phyloP scores from a whole-genome alignment of 805 yeast species.

The Starmerella geochares region DNA sequence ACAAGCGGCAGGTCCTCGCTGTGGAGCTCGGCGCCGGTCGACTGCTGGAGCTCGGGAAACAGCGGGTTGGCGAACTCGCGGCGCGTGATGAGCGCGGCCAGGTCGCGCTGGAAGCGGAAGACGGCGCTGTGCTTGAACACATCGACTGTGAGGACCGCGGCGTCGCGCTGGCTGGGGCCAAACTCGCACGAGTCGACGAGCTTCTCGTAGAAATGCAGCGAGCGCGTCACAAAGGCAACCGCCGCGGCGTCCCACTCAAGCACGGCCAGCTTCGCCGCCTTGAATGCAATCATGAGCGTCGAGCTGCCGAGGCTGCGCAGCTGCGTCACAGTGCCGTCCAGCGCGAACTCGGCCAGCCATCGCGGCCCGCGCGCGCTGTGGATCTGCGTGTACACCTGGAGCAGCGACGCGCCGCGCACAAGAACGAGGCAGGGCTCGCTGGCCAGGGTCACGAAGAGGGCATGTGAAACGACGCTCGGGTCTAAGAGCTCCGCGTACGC shows the following conservation, averaged over 20 bases:
- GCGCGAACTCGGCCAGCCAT: slow-evolving; percentile 52
- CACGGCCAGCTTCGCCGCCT: slow-evolving; percentile 66
- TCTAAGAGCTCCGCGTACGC: slow-evolving; percentile 66
- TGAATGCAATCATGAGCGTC: slow-evolving; percentile 50
- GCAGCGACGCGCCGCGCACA: slow-evolving; percentile 52
- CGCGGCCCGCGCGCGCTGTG: slow-evolving; percentile 28
- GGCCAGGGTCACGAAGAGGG: slow-evolving; percentile 35
- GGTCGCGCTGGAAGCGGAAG: slow-evolving; percentile 41
- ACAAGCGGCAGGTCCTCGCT: background rate
- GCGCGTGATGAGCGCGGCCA: slow-evolving; percentile 33
- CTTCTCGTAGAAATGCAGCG: slow-evolving; percentile 79
- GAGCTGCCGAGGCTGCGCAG: slow-evolving; percentile 36
- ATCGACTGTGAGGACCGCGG: slow-evolving; percentile 38
- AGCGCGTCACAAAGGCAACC: slow-evolving; percentile 55
- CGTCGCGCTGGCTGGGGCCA: slow-evolving; percentile 27
- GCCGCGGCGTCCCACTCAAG: slow-evolving; percentile 53
- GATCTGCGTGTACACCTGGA: slow-evolving; percentile 45
- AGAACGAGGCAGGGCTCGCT: slow-evolving; percentile 61
- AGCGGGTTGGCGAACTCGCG: slow-evolving; percentile 24
- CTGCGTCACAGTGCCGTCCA: slow-evolving; percentile 61
- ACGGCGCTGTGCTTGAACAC: slow-evolving; percentile 55
- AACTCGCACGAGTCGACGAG: slow-evolving; percentile 33
- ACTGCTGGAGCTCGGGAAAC: slow-evolving; percentile 23
- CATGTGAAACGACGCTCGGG: slow-evolving; percentile 62
- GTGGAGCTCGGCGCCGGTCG: slow-evolving; percentile 25